A percentile compares a stretch with the other conserved stretches of the same genome.
Evolutionary conservation across 371 early-diverging fungal genomes (phyloP).

Genomic region (Fennellomyces sp.): DNA sequence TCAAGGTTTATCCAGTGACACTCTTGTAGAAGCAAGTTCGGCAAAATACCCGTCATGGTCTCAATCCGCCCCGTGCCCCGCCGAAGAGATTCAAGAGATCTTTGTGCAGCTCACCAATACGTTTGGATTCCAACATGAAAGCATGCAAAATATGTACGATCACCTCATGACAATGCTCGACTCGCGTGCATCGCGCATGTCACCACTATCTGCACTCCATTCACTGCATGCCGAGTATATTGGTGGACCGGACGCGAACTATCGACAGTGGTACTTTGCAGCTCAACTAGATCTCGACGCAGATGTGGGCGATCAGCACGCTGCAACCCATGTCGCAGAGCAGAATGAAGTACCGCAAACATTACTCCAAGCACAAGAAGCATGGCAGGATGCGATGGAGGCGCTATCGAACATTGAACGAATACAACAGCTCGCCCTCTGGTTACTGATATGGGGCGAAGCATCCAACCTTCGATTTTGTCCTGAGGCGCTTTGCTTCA

Average conservation of each 20-base stretch:
- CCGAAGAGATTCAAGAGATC: conserved; percentile 3
- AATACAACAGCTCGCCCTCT: conserved; percentile 78
- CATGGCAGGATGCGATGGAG: conserved; percentile 73
- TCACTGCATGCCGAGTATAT: conserved; percentile 87
- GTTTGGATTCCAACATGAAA: conserved; percentile 86
- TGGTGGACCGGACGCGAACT: conserved; percentile 84
- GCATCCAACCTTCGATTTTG: conserved; percentile 79
- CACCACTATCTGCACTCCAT: conserved; percentile 67
- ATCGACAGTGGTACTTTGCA: conserved; percentile 84
- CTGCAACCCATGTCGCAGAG: conserved; percentile 13
- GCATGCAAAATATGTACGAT: conserved; percentile 78
- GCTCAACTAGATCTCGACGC: conserved; percentile 67
- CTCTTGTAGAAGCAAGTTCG: conserved; percentile 11
- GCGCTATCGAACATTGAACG: conserved; percentile 67
- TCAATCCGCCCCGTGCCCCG: neutral
- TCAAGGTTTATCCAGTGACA: conserved; percentile 8
- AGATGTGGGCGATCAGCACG: conserved; percentile 8
- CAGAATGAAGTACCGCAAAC: neutral
- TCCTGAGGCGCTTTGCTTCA: conserved; percentile 81
- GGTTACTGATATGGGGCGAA: conserved; percentile 88
- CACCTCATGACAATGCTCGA: conserved; percentile 81
- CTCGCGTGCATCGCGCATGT: conserved; percentile 83
- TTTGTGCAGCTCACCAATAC: conserved; percentile 15
- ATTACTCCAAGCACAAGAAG: conserved; percentile 55
- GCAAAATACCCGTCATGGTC: conserved; percentile 7